phyloP scores from a whole-genome alignment of 1,284 basidiomycete genomes.

The Wallemia ichthyophaga region DNA sequence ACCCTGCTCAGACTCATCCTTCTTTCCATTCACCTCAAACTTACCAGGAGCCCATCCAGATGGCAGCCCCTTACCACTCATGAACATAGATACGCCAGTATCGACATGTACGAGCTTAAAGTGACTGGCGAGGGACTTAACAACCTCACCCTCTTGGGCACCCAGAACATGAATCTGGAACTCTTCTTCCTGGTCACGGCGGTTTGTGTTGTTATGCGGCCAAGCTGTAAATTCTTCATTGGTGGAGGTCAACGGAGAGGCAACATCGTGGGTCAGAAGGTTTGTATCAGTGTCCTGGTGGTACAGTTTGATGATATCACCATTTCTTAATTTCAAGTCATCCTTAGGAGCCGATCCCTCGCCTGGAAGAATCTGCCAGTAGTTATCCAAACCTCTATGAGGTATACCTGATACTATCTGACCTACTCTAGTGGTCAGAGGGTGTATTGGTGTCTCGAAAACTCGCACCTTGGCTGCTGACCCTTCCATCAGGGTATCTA shows the following conservation, averaged over 20 bases:
- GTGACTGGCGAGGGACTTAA: conserved; percentile 71
- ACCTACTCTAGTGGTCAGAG: conserved; percentile 24
- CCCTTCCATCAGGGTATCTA: conserved; percentile 81
- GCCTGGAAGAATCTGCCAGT: conserved; percentile 73
- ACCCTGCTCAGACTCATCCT: conserved; percentile 52
- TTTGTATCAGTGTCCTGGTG: conserved; percentile 58
- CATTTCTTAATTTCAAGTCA: neutral
- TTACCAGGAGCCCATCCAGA: conserved; percentile 80
- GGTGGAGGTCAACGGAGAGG: conserved; percentile 82
- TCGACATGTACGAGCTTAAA: conserved; percentile 65
- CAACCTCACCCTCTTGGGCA: conserved; percentile 38
- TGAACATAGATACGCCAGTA: conserved; percentile 83
- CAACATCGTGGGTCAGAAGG: conserved; percentile 87
- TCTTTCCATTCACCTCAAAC: conserved; percentile 95
- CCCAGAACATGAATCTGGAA: conserved; percentile 48
- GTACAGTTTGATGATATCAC: conserved; percentile 55
- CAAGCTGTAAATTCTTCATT: conserved; percentile 95
- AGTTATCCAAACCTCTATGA: conserved; percentile 72
- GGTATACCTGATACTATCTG: conserved; percentile 98
- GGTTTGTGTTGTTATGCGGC: conserved; percentile 32
- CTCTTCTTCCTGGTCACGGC: conserved; percentile 48
- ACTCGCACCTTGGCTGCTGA: conserved; percentile 54
- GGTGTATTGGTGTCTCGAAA: too few species aligned
- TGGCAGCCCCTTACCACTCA: conserved; percentile 50
- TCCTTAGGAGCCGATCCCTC: neutral